A percentile compares a stretch with the other conserved stretches of the same genome.
These are phyloP conservation scores for Chalciporus sphaerocephalus DNA, from an alignment of 768 basidiomycete species.

Conservation along the genomic window DNA sequence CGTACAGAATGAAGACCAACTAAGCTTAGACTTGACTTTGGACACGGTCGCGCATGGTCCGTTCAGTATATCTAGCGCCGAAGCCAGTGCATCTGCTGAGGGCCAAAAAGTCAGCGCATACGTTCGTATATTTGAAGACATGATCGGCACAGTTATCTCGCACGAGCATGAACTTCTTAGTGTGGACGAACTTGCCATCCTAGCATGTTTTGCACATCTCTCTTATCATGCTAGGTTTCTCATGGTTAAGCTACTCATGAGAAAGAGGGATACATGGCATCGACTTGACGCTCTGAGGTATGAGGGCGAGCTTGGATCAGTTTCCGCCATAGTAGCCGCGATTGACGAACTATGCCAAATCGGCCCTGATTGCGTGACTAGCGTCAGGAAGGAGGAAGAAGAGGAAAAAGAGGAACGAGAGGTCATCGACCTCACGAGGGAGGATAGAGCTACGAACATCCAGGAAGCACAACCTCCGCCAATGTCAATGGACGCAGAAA, in stretches of 20 bases:
- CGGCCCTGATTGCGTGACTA: constrained; percentile 1
- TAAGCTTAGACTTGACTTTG: constrained; percentile 4
- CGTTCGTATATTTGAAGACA: constrained; percentile 40
- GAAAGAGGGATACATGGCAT: constrained; percentile 55
- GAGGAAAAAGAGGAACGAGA: constrained; percentile 30
- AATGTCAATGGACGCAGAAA: constrained; percentile 4
- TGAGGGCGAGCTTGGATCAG: constrained; percentile 37
- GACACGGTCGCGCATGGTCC: constrained; percentile 7
- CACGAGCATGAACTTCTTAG: constrained; percentile 52
- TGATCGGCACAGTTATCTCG: constrained; percentile 48
- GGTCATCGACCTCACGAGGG: constrained; percentile 35
- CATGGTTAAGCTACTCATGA: constrained; percentile 56
- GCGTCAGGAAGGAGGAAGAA: constrained; percentile 11
- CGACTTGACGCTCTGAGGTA: constrained; percentile 45
- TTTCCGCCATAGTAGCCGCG: constrained; percentile 34
- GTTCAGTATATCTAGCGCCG: constrained; percentile 7
- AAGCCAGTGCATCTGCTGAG: constrained; percentile 1
- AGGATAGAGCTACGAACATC: constrained; percentile 17
- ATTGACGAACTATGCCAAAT: constrained; percentile 42
- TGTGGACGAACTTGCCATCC: constrained; percentile 41
- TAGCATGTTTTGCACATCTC: constrained; percentile 41
- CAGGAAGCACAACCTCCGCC: constrained; percentile 6
- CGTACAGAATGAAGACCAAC: constrained; percentile 13
- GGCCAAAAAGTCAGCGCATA: constrained; percentile 21
- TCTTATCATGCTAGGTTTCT: constrained; percentile 57